Evolutionary conservation across 108 stramenopile genomes (phyloP), one percentile per base, ranked within the genome.

Genomic region (Asterionellopsis glacialis): DNA sequence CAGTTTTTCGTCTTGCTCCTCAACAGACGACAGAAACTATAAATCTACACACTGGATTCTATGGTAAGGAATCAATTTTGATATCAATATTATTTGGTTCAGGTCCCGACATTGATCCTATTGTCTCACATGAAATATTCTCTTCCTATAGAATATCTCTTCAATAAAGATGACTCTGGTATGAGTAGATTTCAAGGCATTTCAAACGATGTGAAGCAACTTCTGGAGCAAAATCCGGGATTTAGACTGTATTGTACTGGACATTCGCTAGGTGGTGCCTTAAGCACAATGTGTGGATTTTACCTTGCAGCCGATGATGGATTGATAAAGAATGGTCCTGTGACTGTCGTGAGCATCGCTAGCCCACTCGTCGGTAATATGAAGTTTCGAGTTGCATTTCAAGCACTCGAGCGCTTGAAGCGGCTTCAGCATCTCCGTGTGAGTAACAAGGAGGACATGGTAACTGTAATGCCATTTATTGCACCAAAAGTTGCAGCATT

Each of bases 241-340:
- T 85, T 67, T 64, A 59, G 61, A 41, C 51, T 91, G 25, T 83
- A 85, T 59, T 59, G 77, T 16, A 84, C 84, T 4, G 91, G 91
- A 1, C 91, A 92, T 55, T 77, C 78, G 12, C 59, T 88, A 4
- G 91, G 91, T 16, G 91, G 87, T 1, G 91, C 91, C 2, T 44
- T 92, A 5, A 75, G 79, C 1, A 87, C 91, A 0, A 45, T 93
- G 13, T 89, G 79, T 65, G 84, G 82, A 48, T 81, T 83, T 41
- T 80, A 71, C 53, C 81, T 75, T 14, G 80, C 86, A 6, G 68
- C 70, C 16, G 59, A 61, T 24, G 67, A 66, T 44, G 68, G 55
- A 53, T 69, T 55, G 50, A 58, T 22, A 18, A 43, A 59, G 18
- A 56, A 54, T 25, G 40, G 38, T 16, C 76, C 77, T 11, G 68